Base-by-base conservation (phyloP, 805 yeast species). In the Tetrapisispora namnaoensis region DNA sequence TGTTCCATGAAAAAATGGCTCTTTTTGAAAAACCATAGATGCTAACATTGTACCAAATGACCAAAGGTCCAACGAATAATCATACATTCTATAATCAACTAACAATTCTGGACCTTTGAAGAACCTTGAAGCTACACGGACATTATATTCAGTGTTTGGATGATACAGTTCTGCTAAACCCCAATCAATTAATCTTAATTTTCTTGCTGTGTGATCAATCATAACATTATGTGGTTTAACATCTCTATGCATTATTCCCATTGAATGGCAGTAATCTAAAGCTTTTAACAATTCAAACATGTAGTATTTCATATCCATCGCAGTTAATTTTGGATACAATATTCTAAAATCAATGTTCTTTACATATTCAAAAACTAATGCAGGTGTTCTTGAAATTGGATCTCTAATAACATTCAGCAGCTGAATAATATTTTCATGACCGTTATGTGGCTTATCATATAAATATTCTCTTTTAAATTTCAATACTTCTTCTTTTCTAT, bases 211-310 rank as follows among this genome's bases (percentile, higher is more conserved):
- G 48, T 86, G 96, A 66, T 90, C 96, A 56, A 90, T 90, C 96
- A 90, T 90, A 54, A 90, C 86, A 66, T 90, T 90, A 60, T 90
- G 95, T 11, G 97, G 97, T 67, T 90, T 90, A 49, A 90, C 96
- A 67, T 90, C 97, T 63, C 97, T 75, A 63, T 90, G 97, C 81
- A 90, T 89, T 52, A 90, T 87, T 21, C 97, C 97, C 88, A 85
- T 85, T 13, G 95, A 86, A 68, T 90, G 97, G 37, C 90, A 82
- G 65, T 78, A 90, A 63, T 90, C 95, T 56, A 90, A 73, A 13
- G 96, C 96, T 57, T 77, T 81, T 53, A 90, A 73, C 48, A 89
- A 71, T 66, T 87, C 87, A 53, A 78, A 79, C 76, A 89, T 84
- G 65, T 90, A 89, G 70, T 74, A 87, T 56, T 88, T 83, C 53